Evolutionary conservation across 169 alveolate genomes (phyloP).

Genomic region (Plasmodium malariae): DNA sequence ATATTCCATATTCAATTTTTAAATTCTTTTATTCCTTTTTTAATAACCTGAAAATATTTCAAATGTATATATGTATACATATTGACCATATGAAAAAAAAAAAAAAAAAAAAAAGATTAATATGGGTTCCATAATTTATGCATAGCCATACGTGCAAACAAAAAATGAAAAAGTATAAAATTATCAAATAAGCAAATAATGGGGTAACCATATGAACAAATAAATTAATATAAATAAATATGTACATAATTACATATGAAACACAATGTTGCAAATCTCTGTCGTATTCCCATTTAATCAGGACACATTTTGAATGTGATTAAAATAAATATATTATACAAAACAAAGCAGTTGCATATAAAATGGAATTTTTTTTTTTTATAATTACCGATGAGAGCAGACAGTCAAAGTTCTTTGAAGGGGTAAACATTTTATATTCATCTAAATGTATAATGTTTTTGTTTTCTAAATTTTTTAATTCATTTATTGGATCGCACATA

Average conservation of each 20-base stretch:
- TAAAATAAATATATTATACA: no score
- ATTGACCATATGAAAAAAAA: neutral
- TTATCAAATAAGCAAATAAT: neutral
- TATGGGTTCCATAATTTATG: neutral
- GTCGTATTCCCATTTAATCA: no score
- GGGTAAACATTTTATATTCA: conserved; percentile 75
- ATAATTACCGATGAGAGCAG: conserved; percentile 74
- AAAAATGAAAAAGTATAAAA: neutral
- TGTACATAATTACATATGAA: neutral
- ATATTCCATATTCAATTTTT: conserved; percentile 21
- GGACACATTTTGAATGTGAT: no score
- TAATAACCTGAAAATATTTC: conserved; percentile 43
- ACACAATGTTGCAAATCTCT: neutral
- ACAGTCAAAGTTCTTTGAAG: conserved; percentile 65
- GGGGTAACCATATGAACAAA: no score
- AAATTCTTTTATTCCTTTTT: conserved; percentile 66
- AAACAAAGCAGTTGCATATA: no score
- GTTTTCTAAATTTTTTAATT: conserved; percentile 64
- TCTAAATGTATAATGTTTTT: conserved; percentile 74
- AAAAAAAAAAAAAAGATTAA: conserved; percentile 3
- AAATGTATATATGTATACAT: neutral
- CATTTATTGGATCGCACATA: conserved; percentile 77
- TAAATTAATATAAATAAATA: neutral
- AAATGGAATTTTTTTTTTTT: neutral
- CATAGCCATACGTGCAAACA: neutral